These are phyloP conservation scores for Helichrysum umbraculigerum DNA, from an alignment of 129 eudicot genomes.

Conservation along the genomic window DNA sequence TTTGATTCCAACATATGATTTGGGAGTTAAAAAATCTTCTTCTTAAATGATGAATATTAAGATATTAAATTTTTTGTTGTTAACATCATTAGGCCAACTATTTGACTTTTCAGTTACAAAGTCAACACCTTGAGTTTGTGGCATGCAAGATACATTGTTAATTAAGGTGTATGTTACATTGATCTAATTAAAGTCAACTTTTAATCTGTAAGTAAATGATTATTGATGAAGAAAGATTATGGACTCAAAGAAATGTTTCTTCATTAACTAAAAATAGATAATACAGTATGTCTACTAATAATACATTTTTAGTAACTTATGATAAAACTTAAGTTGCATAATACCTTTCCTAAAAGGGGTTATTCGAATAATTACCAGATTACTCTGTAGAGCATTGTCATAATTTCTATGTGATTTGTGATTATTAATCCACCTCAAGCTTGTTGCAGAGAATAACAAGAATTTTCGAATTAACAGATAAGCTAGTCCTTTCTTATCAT, in stretches of 20 bases:
- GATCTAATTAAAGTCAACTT: background rate
- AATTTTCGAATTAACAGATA: background rate
- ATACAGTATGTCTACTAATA: background rate
- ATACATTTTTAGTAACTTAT: background rate
- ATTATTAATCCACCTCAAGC: background rate
- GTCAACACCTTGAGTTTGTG: slow-evolving; percentile 20
- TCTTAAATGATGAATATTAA: slow-evolving; percentile 28
- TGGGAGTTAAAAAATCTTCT: slow-evolving; percentile 38
- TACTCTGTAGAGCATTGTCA: background rate
- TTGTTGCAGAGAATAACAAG: background rate
- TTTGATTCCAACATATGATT: slow-evolving; percentile 17
- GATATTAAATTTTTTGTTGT: slow-evolving; percentile 22
- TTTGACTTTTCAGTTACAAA: slow-evolving; percentile 27
- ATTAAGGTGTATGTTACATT: slow-evolving; percentile 21
- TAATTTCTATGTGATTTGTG: background rate
- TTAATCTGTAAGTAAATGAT: background rate
- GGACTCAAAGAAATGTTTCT: background rate
- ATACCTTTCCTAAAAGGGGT: background rate
- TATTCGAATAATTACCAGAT: background rate
- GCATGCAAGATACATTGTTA: slow-evolving; percentile 19
- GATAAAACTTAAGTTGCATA: background rate
- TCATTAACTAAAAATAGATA: background rate
- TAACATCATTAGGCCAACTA: slow-evolving; percentile 26
- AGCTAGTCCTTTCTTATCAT: background rate
- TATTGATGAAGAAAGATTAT: background rate